Evolutionary conservation across 495 filamentous ascomycete genomes (phyloP), one percentile per base, ranked within the genome.

Genomic region (Neurospora intermedia): DNA sequence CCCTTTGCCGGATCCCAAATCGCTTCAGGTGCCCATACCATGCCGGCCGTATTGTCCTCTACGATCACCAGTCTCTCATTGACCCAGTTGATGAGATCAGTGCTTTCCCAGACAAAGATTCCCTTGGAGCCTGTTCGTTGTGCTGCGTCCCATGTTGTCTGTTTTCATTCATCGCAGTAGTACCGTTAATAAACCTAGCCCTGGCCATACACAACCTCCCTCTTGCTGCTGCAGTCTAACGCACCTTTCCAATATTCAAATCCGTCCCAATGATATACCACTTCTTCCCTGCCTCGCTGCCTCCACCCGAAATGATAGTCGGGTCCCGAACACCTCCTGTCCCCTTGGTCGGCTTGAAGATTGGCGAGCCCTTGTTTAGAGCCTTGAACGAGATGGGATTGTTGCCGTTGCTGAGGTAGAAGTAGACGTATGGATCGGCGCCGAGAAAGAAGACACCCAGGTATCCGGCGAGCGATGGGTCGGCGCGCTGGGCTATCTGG

Each of bases 241-340:
- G 72, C 41, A 85, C 83, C 74, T 83, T 86, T 11, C 78, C 85
- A 72, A 88, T 88, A 69, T 88, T 73, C 7, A 87, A 75, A 72
- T 87, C 85, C 3, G 85, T 88, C 18, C 85, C 85, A 27, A 88
- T 80, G 46, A 87, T 87, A 69, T 86, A 87, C 85, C 85, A 87
- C 77, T 87, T 88, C 78, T 80, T 81, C 1, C 81, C 85, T 0
- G 81, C 84, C 46, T 88, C 85, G 8, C 41, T 73, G 8, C 85
- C 85, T 13, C 83, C 84, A 4, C 86, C 85, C n/a, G 80, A 74
- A 23, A 87, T 77, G 6, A 87, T 79, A 16, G 82, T 80, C 0
- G 85, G 86, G 46, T 87, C 85, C 27, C 86, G 78, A 0, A 87
- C 83, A 11, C 85, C 86, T 16, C 80, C 80, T 3, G 85, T 87